Evolutionary conservation across 352 stramenopile genomes (phyloP).

Genomic region (Globisporangium abappressorium): DNA sequence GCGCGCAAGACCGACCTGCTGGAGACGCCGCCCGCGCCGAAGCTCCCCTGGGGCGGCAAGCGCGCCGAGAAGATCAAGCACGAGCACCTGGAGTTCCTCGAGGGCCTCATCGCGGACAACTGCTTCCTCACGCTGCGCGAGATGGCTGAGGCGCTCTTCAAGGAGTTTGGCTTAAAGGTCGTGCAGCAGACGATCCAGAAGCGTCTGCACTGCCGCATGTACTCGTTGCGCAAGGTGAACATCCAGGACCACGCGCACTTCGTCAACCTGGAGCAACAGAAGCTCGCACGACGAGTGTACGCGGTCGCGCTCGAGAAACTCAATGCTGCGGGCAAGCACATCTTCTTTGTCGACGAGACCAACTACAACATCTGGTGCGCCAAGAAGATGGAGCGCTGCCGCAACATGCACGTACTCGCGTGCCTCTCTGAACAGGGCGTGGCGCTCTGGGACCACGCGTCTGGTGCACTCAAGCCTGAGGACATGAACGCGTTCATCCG

Average conservation of each 20-base stretch:
- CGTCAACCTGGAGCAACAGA: conserved; percentile 8
- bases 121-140: conserved; percentile 21
- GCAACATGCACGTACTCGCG: conserved; percentile 21
- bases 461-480: conserved; percentile 5
- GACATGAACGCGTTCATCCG: conserved; percentile 14
- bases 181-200: conserved; percentile 19
- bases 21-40: conserved; percentile 12
- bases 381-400: conserved; percentile 19
- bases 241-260: conserved; percentile 3
- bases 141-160: conserved; percentile 15
- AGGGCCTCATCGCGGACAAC: conserved; percentile 18
- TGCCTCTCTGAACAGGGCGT: conserved; percentile 15
- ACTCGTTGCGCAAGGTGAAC: conserved; percentile 16
- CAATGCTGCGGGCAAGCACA: conserved; percentile 5
- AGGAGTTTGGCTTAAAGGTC: conserved; percentile 19
- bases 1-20: conserved; percentile 20
- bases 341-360: conserved; percentile 20
- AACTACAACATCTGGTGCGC: conserved; percentile 24
- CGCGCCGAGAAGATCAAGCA: conserved; percentile 22
- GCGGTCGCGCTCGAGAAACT: conserved; percentile 2
- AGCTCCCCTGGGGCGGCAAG: conserved; percentile 19
- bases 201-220: conserved; percentile 18
- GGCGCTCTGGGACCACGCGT: conserved; percentile 12
- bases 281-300: conserved; percentile 4
- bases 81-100: conserved; percentile 21